phyloP scores from a whole-genome alignment of 768 basidiomycete species.

The Exsudoporus frostii region DNA sequence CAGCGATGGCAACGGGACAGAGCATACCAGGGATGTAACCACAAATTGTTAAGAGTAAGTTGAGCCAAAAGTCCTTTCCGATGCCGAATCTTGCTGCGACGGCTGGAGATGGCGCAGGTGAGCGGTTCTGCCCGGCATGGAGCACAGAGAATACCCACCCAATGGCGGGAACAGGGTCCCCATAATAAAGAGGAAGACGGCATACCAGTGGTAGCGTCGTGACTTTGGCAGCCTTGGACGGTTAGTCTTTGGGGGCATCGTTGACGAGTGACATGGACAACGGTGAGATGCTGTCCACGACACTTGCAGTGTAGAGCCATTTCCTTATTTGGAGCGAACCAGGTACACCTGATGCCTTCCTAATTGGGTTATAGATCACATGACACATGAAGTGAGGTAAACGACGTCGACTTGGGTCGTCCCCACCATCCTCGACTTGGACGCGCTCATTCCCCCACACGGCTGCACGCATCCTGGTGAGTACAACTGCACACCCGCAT shows the following conservation, averaged over 20 bases:
- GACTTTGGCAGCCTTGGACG: conserved; percentile 55
- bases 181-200: conserved; percentile 76
- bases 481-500: neutral
- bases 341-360: conserved; percentile 3
- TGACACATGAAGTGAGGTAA: conserved; percentile 30
- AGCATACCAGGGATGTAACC: conserved; percentile 83
- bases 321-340: conserved; percentile 4
- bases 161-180: conserved; percentile 92
- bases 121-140: neutral
- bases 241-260: conserved; percentile 42
- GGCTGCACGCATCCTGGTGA: conserved; percentile 17
- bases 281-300: neutral
- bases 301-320: neutral
- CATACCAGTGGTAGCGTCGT: conserved; percentile 75
- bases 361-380: conserved; percentile 13
- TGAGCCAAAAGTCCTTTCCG: conserved; percentile 88
- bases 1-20: neutral
- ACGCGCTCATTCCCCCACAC: conserved; percentile 21
- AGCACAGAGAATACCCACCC: conserved; percentile 46
- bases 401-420: conserved; percentile 5
- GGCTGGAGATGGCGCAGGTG: conserved; percentile 45
- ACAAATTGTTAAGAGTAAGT: conserved; percentile 81
- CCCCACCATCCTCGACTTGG: conserved; percentile 14
- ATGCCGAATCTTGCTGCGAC: conserved; percentile 93
- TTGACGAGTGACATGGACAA: conserved; percentile 6